Base-by-base conservation (phyloP, 352 stramenopile species). In the Phytopythium sindhum region DNA sequence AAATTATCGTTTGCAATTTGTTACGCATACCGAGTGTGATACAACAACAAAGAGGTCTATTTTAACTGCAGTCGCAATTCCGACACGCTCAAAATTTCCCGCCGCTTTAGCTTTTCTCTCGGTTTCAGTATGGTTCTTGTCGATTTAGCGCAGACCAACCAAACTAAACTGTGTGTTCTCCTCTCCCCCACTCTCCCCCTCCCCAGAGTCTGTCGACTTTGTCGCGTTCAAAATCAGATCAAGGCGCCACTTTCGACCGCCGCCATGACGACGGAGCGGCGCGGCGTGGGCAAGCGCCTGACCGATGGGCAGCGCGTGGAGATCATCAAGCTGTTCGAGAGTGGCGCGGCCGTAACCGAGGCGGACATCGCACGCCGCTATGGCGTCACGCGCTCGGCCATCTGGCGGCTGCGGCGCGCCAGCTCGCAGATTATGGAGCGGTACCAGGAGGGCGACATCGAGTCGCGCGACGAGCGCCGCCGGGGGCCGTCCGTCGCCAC, bases 301-400 rank as follows among this genome's bases (percentile, higher is more conserved):
- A 83, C 73, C 26, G 73, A 83, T 53, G 71, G 71, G 15, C 75
- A 83, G 65, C 75, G 73, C 58, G 68, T 83, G 63, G 75, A 83
- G 70, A 83, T 81, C 70, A 73, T 83, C 66, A 76, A 83, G 65
- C 57, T 81, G 31, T 75, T 79, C 54, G 67, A 81, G 37, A 78
- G 71, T 51, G 73, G 73, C 33, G 66, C 70, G 54, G 60, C 52
- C 35, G 63, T 83, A 44, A 77, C 67, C 5, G 72, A 81, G 64
- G 70, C 70, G 9, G 70, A 83, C 47, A 62, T 83, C 51, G 75
- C 75, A 33, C 67, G 73, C 28, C 69, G 71, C 63, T 83, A 81
- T 64, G 73, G 75, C 12, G 75, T 83, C n/a, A 81, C 67, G 31
- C 65, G 72, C 47, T 80, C 75, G 17, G 75, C 75, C 24, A 81